Evolutionary conservation across 139 green algal species (phyloP).

Genomic region (Chlamydomonas asymmetrica): DNA sequence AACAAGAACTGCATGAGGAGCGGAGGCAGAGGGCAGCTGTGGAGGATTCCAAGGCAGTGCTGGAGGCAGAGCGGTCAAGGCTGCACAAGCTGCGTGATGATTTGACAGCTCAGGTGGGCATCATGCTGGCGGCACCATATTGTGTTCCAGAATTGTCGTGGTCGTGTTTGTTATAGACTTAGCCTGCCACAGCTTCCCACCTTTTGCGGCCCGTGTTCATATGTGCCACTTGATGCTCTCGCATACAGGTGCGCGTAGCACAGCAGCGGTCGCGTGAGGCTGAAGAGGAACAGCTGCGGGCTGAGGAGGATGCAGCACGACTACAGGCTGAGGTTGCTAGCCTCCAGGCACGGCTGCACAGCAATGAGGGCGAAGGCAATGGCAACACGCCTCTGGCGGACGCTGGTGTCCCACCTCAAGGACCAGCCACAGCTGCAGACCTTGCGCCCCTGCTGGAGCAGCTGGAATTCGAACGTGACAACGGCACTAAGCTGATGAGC

Average conservation of each 20-base stretch:
- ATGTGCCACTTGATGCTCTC: too few relatives aligned
- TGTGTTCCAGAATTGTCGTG: background rate
- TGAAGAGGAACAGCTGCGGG: conserved; percentile 59
- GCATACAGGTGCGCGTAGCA: conserved; percentile 48
- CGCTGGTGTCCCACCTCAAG: too few relatives aligned
- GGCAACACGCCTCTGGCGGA: too few relatives aligned
- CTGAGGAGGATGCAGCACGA: conserved; percentile 51
- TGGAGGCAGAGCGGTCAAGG: conserved; percentile 30
- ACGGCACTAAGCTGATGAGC: conserved; percentile 23
- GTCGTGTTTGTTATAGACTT: background rate
- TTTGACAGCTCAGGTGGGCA: conserved; percentile 32
- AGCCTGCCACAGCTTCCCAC: background rate
- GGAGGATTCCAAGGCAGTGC: conserved; percentile 36
- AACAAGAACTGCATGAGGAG: conserved; percentile 37
- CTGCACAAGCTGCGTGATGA: conserved; percentile 40
- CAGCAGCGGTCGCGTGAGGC: conserved; percentile 49
- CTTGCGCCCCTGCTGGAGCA: conserved; percentile 27
- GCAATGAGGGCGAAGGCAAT: too few relatives aligned
- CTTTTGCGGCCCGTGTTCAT: background rate
- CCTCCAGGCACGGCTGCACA: too few relatives aligned
- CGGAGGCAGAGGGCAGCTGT: conserved; percentile 27
- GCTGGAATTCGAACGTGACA: conserved; percentile 30
- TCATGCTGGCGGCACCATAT: background rate
- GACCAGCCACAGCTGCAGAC: too few relatives aligned
- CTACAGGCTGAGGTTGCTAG: conserved; percentile 54